Percentiles rank a stretch among this genome's conserved stretches.
Conservation (phyloP, 108 stramenopile species). For the Bacterosira constricta region DNA sequence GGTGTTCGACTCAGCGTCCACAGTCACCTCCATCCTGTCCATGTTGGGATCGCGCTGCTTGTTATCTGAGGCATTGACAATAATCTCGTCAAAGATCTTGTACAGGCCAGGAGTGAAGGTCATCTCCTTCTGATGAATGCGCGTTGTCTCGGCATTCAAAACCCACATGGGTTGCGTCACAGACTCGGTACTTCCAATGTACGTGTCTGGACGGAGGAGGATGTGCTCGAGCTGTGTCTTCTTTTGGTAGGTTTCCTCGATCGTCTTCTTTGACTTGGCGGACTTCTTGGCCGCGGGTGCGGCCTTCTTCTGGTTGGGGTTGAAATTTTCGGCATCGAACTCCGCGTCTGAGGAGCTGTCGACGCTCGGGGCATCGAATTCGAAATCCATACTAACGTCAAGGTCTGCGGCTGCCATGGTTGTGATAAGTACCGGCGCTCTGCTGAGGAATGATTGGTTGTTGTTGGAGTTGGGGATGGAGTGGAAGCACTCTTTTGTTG, state of each 20-base stretch:
- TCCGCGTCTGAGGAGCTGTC: constrained; percentile 48
- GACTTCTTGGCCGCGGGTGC: neutral
- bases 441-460: too few species aligned
- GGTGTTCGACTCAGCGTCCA: constrained; percentile 66
- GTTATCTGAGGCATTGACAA: constrained; percentile 99
- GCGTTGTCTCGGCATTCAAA: constrained; percentile 59
- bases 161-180: constrained; percentile 93
- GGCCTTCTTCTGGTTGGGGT: constrained; percentile 42
- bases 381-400: constrained; percentile 30
- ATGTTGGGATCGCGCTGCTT: constrained; percentile 98
- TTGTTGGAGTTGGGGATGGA: too few species aligned
- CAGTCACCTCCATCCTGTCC: constrained; percentile 91
- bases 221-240: constrained; percentile 99
- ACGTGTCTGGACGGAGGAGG: constrained; percentile 97
- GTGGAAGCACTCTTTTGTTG: too few species aligned
- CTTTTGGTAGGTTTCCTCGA: constrained; percentile 95
- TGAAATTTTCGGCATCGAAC: constrained; percentile 50
- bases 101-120: constrained; percentile 96
- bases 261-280: constrained; percentile 52
- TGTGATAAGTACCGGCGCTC: too few species aligned
- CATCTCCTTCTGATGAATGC: constrained; percentile 76
- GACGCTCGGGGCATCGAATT: constrained; percentile 40
- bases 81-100: constrained; percentile 99
- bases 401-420: constrained; percentile 6
- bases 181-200: constrained; percentile 83